Conservation (phyloP, 345 rosid genomes). For the Eucalyptus pauciflora region DNA sequence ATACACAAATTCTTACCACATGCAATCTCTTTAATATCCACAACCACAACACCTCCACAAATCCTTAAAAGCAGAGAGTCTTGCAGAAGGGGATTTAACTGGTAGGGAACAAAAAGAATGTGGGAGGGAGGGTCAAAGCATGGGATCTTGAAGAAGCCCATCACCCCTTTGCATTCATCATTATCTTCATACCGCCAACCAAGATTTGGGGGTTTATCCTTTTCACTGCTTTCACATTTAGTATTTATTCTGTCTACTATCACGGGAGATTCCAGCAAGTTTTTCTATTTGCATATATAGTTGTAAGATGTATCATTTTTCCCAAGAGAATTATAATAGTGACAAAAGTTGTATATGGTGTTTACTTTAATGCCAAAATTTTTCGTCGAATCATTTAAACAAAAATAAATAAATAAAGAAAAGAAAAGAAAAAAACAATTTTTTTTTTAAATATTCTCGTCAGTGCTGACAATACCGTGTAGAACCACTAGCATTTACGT, state of each 20-base stretch:
- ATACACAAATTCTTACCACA: not conserved
- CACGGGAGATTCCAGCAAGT: not conserved
- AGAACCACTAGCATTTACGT: accelerated
- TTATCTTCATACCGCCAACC: not conserved
- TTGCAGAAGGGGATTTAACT: not conserved
- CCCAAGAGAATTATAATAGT: not conserved
- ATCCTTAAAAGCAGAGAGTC: not conserved
- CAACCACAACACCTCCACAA: not conserved
- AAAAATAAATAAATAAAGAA: too few species aligned
- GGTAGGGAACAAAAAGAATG: not conserved
- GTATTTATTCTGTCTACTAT: not conserved
- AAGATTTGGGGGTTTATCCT: not conserved
- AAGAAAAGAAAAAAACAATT: too few species aligned
- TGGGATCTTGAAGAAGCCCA: not conserved
- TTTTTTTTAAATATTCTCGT: too few species aligned
- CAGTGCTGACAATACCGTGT: accelerated
- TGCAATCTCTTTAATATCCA: not conserved
- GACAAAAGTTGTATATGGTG: too few species aligned
- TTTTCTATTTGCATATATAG: not conserved
- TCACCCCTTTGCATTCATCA: not conserved
- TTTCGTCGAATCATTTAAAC: too few species aligned
- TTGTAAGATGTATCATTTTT: not conserved
- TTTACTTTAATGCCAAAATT: accelerated
- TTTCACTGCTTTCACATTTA: not conserved
- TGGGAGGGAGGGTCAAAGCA: not conserved